Evolutionary conservation across 1,284 basidiomycete genomes (phyloP), one percentile per base, ranked within the genome.

Genomic region (Rhizopogon hawkerae): DNA sequence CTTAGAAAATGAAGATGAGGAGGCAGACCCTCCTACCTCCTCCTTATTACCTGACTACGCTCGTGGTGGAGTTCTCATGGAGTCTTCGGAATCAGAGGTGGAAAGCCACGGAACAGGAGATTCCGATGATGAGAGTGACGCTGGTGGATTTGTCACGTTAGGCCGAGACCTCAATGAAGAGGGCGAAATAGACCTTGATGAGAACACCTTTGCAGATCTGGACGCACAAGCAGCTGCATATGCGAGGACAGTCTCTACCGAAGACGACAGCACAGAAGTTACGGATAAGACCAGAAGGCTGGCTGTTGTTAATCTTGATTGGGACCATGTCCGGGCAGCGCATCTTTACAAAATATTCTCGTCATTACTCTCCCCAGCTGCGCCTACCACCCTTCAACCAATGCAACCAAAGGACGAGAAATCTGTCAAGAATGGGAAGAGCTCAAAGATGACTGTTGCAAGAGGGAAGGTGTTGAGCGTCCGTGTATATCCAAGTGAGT

Each of bases 301-400:
- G 5, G 96, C 95, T 0, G 81, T 89, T 24, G 95, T 99, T 57
- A 98, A 98, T 65, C 79, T 98, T 52, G 96, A 99, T 69, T 99
- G 96, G 96, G 96, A 98, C 67, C 82, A 98, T 69, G 81, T 98
- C 49, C 86, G 89, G 44, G 92, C 95, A 1, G 74, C 74, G 33
- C 94, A 98, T 66, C 72, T 99, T 21, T 97, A 82, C 79, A 92
- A 91, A 67, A 89, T 98, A 37, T 93, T 92, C 68, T 83, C 90
- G 33, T 97, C 93, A 3, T 79, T 95, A 47, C 76, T 97, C 14
- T 83, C 85, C 3, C 71, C 78, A 51, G 75, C 75, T 10, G 76
- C 74, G 4, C 66, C 75, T 10, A 59, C 69, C 3, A 50, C 60
- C 14, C 58, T 68, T 8, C 59, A 69, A 1, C 52, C 26, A 35